Evolutionary conservation across 352 stramenopile species (phyloP).

Genomic region (Phytophthora megakarya): DNA sequence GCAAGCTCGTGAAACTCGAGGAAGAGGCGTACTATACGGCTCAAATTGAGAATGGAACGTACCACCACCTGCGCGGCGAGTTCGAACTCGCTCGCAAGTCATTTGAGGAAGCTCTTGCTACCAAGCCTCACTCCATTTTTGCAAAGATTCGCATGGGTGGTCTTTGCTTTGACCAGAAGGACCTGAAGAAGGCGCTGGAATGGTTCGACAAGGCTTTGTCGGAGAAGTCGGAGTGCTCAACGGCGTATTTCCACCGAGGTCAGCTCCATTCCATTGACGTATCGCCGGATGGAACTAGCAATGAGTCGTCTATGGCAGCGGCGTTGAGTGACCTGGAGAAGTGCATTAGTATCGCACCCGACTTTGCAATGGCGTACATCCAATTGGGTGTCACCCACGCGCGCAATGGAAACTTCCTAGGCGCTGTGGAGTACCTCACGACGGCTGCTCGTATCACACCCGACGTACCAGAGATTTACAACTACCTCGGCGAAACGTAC

Average conservation of each 20-base stretch:
- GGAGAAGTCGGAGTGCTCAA: conserved; percentile 71
- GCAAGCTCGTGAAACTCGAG: conserved; percentile 48
- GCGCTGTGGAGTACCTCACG: conserved; percentile 70
- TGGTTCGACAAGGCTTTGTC: conserved; percentile 79
- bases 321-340: conserved; percentile 72
- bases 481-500: conserved; percentile 88
- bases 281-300: conserved; percentile 51
- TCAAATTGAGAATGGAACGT: conserved; percentile 80
- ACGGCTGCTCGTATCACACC: conserved; percentile 67
- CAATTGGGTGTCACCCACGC: conserved; percentile 80
- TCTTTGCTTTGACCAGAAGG: conserved; percentile 84
- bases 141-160: conserved; percentile 85
- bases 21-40: conserved; percentile 74
- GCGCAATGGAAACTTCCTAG: conserved; percentile 73
- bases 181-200: conserved; percentile 67
- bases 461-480: conserved; percentile 83
- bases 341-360: conserved; percentile 67
- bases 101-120: conserved; percentile 66
- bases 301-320: conserved; percentile 55
- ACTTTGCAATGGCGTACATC: conserved; percentile 87
- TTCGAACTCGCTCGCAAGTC: conserved; percentile 68
- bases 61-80: conserved; percentile 76
- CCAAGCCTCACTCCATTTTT: conserved; percentile 77
- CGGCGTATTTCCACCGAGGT: conserved; percentile 82
- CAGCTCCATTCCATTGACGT: conserved; percentile 84